Evolutionary conservation across 352 stramenopile genomes (phyloP).

Genomic region (Phytophthora pisi): DNA sequence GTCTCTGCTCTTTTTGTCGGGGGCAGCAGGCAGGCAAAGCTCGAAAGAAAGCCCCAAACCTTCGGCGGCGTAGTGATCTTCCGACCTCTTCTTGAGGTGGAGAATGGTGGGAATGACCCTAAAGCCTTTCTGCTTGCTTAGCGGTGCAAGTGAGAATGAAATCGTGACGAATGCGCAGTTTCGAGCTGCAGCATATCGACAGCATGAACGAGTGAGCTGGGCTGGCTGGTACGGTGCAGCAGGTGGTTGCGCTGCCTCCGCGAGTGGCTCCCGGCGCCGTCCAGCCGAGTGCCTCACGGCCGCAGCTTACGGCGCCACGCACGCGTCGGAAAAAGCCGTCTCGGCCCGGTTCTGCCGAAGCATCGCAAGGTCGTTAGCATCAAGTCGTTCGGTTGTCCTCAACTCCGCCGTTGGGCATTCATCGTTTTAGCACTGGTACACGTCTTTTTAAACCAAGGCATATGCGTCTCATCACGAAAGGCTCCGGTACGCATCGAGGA

Average conservation of each 20-base stretch:
- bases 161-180: conserved; percentile 18
- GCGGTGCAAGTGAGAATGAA: neutral
- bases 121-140: conserved; percentile 10
- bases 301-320: conserved; percentile 15
- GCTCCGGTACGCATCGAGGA: conserved; percentile 11
- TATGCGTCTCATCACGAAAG: neutral
- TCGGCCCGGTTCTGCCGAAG: conserved; percentile 12
- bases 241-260: conserved; percentile 16
- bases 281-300: conserved; percentile 5
- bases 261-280: conserved; percentile 11
- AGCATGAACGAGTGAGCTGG: conserved; percentile 2
- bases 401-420: conserved; percentile 10
- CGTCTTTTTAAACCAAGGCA: neutral
- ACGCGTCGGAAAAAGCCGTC: conserved; percentile 26
- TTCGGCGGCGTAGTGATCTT: conserved; percentile 27
- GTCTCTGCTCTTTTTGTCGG: conserved; percentile 11
- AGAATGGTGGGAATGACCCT: neutral
- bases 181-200: conserved; percentile 7
- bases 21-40: neutral
- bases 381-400: conserved; percentile 29
- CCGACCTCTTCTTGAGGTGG: conserved; percentile 23
- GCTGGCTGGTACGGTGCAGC: neutral
- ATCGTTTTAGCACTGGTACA: conserved; percentile 10
- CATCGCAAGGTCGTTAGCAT: conserved; percentile 25
- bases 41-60: conserved; percentile 30